A percentile compares a stretch with the other conserved stretches of the same genome.
These are phyloP conservation scores for Nissolia schottii DNA, from an alignment of 306 rosid species.

Conservation along the genomic window DNA sequence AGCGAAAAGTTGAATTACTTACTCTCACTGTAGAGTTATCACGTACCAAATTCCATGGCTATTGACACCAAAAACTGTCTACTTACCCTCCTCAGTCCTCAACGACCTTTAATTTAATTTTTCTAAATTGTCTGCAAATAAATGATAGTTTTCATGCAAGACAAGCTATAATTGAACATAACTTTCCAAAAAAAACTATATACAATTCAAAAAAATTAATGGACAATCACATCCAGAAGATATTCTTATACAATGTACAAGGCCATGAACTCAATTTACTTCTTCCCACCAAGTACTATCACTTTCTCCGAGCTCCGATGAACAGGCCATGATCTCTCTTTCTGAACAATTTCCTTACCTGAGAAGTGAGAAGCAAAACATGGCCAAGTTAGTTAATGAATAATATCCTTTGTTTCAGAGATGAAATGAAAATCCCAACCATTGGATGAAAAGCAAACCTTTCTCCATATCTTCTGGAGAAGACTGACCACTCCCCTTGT, in stretches of 20 bases:
- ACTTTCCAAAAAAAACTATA: not conserved
- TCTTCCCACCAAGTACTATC: constrained; percentile 14
- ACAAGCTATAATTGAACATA: not conserved
- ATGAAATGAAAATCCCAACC: constrained; percentile 19
- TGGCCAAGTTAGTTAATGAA: not conserved
- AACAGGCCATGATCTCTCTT: constrained; percentile 12
- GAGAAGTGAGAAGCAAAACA: constrained; percentile 36
- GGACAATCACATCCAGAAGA: not conserved
- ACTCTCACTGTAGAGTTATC: too few species aligned
- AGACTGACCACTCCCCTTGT: constrained; percentile 6
- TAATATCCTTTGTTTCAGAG: not conserved
- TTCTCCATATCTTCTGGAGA: constrained; percentile 31
- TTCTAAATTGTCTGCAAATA: not conserved
- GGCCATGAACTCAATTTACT: not conserved
- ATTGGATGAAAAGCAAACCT: constrained; percentile 56
- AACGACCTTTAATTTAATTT: not conserved
- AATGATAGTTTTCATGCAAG: not conserved
- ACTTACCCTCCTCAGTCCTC: not conserved
- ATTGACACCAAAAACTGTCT: too few species aligned
- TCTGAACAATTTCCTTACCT: constrained; percentile 33
- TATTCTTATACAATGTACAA: constrained; percentile 16
- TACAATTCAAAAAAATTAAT: constrained; percentile 2
- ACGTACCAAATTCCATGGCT: too few species aligned
- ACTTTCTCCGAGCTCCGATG: constrained; percentile 23
- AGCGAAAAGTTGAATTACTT: too few species aligned